Percentiles rank a stretch among this genome's conserved stretches.
Conservation (phyloP, 2,329 filamentous ascomycete genomes). For the Aspergillus tubingensis region DNA sequence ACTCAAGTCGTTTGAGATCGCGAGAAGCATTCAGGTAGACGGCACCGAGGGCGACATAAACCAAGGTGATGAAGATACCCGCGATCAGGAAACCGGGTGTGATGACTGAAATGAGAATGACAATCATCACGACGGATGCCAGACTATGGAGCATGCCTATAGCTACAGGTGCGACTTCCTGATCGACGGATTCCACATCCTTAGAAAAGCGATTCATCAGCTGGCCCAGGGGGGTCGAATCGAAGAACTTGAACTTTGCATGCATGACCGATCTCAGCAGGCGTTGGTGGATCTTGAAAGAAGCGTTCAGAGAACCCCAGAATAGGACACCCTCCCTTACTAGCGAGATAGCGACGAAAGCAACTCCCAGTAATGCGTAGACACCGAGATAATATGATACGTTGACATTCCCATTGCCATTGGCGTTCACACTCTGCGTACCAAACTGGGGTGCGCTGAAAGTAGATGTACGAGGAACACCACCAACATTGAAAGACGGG, state of each 20-base stretch:
- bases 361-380: conserved; percentile 76
- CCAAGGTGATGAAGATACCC: conserved; percentile 75
- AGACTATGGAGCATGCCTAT: conserved; percentile 71
- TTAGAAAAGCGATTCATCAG: conserved; percentile 99
- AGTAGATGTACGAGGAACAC: conserved; percentile 37
- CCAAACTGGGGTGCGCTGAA: conserved; percentile 33
- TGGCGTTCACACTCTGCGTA: conserved; percentile 18
- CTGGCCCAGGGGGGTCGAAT: conserved; percentile 91
- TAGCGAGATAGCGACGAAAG: conserved; percentile 79
- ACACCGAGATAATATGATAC: conserved; percentile 79
- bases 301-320: conserved; percentile 85
- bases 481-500: conserved; percentile 40
- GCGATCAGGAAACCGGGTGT: conserved; percentile 90
- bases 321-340: conserved; percentile 86
- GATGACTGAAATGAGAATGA: conserved; percentile 81
- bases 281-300: conserved; percentile 75
- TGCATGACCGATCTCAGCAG: conserved; percentile 78
- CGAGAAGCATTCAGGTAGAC: conserved; percentile 93
- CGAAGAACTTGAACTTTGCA: conserved; percentile 96
- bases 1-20: conserved; percentile 92
- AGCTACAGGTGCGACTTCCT: conserved; percentile 90
- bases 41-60: conserved; percentile 80
- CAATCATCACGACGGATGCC: conserved; percentile 75
- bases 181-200: conserved; percentile 90
- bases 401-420: conserved; percentile 61